phyloP scores from a whole-genome alignment of 805 yeast species.

The Kluyveromyces nonfermentans region DNA sequence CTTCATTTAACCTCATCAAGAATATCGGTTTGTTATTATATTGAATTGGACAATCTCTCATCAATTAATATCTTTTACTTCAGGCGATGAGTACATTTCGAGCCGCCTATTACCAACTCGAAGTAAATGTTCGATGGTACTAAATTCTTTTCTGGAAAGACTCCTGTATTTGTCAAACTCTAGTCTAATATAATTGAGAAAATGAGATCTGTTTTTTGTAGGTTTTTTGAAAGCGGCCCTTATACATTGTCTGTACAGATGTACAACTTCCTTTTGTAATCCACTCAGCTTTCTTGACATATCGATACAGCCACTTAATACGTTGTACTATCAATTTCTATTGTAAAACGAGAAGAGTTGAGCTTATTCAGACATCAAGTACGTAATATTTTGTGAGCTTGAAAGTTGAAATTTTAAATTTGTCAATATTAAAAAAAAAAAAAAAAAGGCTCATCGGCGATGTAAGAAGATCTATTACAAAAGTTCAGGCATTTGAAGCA shows the following conservation, averaged over 20 bases:
- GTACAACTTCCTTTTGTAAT: constrained; percentile 43
- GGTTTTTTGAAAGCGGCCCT: constrained; percentile 41
- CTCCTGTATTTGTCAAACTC: constrained; percentile 53
- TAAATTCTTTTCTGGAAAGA: constrained; percentile 69
- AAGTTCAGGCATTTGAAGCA: neutral
- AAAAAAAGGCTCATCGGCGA: neutral
- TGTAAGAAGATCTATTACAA: neutral
- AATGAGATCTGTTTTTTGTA: constrained; percentile 34
- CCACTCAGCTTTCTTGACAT: constrained; percentile 35
- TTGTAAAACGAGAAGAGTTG: neutral
- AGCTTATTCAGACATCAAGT: neutral
- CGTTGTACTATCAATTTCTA: neutral
- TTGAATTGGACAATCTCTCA: neutral
- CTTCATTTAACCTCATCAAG: neutral
- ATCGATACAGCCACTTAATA: neutral
- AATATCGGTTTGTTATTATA: neutral
- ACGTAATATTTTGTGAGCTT: neutral
- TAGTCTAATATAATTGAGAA: constrained; percentile 38
- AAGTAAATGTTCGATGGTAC: constrained; percentile 75
- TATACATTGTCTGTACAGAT: constrained; percentile 39
- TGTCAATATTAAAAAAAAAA: too few relatives aligned
- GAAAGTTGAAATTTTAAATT: neutral
- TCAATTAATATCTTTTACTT: constrained; percentile 56
- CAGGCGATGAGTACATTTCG: constrained; percentile 64
- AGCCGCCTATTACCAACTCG: constrained; percentile 64